Percentiles rank a stretch among this genome's conserved stretches.
Evolutionary conservation across 179 eudicot species (phyloP).

Genomic region (Beta macrorhiza): DNA sequence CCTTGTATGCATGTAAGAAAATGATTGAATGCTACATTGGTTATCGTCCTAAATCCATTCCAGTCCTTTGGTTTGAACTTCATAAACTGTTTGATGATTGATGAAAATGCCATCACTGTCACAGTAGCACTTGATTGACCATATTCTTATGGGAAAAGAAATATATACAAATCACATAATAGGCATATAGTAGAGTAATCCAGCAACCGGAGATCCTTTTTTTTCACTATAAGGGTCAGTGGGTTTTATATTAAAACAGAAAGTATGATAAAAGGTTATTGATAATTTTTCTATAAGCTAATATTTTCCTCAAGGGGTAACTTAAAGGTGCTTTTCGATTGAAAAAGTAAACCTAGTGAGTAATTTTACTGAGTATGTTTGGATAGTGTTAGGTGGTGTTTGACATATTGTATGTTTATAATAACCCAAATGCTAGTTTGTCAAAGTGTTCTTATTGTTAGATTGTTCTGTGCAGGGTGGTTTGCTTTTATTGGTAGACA

Average conservation of each 20-base stretch:
- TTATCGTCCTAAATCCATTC: background rate
- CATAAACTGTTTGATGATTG: background rate
- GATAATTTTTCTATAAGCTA: background rate
- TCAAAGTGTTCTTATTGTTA: background rate
- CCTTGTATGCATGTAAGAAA: background rate
- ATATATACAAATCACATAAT: too few species aligned
- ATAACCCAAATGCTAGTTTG: background rate
- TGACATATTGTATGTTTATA: background rate
- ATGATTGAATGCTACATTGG: background rate
- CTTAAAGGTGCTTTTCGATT: background rate
- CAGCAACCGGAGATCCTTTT: too few species aligned
- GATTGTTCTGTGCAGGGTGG: conserved; percentile 61
- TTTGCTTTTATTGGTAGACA: conserved; percentile 77
- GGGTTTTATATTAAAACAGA: background rate
- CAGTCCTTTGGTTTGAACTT: background rate
- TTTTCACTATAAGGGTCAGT: background rate
- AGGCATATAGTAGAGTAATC: too few species aligned
- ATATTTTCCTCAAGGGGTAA: background rate
- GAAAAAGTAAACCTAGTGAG: background rate
- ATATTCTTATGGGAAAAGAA: background rate
- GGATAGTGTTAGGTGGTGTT: background rate
- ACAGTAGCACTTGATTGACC: background rate
- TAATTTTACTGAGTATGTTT: background rate
- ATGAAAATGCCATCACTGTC: background rate
- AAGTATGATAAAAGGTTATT: background rate